phyloP scores from a whole-genome alignment of 2,329 filamentous ascomycete species.

The Ilyonectria mors-panacis region DNA sequence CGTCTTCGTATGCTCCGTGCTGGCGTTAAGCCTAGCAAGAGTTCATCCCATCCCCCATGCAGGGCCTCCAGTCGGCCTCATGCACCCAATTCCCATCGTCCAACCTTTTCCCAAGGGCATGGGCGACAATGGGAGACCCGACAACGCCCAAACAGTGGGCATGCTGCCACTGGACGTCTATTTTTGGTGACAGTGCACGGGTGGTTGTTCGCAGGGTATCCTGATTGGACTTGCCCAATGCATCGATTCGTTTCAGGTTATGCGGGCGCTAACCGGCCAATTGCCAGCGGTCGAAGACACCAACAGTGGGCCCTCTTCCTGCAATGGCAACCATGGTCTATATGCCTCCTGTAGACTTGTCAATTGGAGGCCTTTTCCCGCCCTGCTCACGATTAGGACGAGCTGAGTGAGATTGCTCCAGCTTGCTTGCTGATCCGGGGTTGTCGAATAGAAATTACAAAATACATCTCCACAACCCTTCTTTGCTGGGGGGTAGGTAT shows the following conservation, averaged over 20 bases:
- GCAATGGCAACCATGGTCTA: conserved; percentile 6
- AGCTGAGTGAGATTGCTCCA: conserved; percentile 11
- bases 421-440: conserved; percentile 7
- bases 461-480: neutral
- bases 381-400: too few species aligned
- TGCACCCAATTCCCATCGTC: conserved; percentile 23
- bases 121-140: conserved; percentile 13
- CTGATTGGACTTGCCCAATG: conserved; percentile 45
- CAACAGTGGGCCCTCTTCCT: conserved; percentile 27
- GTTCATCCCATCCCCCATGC: conserved; percentile 26
- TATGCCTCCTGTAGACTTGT: neutral
- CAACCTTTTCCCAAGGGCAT: conserved; percentile 20
- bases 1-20: conserved; percentile 7
- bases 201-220: conserved; percentile 21
- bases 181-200: conserved; percentile 40
- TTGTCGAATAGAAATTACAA: conserved; percentile 1
- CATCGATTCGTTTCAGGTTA: conserved; percentile 56
- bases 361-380: too few species aligned
- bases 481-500: neutral
- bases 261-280: conserved; percentile 52
- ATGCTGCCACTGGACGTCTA: conserved; percentile 40
- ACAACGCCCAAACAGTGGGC: conserved; percentile 15
- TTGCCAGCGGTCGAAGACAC: conserved; percentile 29
- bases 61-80: conserved; percentile 8
- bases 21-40: conserved; percentile 8